Base-by-base conservation (phyloP, 2,329 filamentous ascomycete genomes). In the Penicillium sp. region DNA sequence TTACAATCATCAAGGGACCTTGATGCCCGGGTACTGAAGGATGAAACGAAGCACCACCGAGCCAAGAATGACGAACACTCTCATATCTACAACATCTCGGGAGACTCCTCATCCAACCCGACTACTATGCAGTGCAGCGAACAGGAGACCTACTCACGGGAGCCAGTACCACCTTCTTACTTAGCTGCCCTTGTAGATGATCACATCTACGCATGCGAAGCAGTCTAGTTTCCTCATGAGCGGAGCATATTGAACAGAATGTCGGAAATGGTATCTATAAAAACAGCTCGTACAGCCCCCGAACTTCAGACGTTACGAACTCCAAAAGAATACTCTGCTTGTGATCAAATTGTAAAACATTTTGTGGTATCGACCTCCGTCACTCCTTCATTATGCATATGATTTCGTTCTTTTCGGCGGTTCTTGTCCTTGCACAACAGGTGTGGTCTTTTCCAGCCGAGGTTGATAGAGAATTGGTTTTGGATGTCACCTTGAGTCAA, bases 401-500 rank as follows among this genome's bases (percentile, higher is more conserved):
- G 39, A 51, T 54, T 43, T 50, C 51, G 37, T 53, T 67, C 25
- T 65, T 63, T 46, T 47, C 65, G 27, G 54, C 62, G 11, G 56
- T 70, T 31, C 49, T 71, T 43, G 65, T 63, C 8, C 29, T 68
- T 16, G 55, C 61, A 46, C 63, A 62, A 21, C 43, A 64, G 23
- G 62, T 59, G 27, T 52, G 55, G 21, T 62, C 65, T 54, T 44
- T 65, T n/a, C 67, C 68, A 35, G 56, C 63, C 43, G 53, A 67
- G 10, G 47, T 16, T 14, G 59, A 63, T 29, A 25, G 44, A 16
- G 13, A 35, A 10, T 57, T 66, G 7, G 67, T 58, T 2, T 61
- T 75, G n/a, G 65, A 73, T 42, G 66, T 76, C 29, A 68, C 67
- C 21, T 63, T 76, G 33, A 69, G 61, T 45, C 66, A 68, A 53